phyloP scores from a whole-genome alignment of 441 rosid species.

The Hura crepitans region DNA sequence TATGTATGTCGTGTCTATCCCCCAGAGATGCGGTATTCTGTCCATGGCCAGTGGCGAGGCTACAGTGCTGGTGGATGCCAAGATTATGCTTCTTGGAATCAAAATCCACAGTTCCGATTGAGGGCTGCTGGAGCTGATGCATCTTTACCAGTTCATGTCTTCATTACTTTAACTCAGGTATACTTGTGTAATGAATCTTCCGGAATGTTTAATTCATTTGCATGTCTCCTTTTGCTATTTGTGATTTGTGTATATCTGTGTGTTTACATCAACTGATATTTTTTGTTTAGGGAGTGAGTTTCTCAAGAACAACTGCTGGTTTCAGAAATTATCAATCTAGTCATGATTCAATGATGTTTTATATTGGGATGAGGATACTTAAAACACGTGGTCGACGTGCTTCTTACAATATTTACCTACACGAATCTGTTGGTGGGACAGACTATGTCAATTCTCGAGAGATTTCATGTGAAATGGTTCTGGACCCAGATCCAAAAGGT shows the following conservation, averaged over 20 bases:
- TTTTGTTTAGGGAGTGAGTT: conserved; percentile 84
- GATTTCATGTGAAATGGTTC: conserved; percentile 99
- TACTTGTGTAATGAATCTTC: conserved; percentile 4
- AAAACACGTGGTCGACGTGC: conserved; percentile 98
- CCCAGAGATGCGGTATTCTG: conserved; percentile 95
- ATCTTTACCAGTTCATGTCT: conserved; percentile 83
- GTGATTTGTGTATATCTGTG: not conserved
- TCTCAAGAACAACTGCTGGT: conserved; percentile 95
- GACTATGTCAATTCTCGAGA: conserved; percentile 99
- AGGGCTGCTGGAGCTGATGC: conserved; percentile 92
- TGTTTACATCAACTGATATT: conserved; percentile 10
- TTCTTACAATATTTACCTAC: conserved; percentile 91
- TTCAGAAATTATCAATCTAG: conserved; percentile 96
- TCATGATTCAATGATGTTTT: conserved; percentile 95
- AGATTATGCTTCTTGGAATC: conserved; percentile 98
- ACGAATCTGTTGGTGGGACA: conserved; percentile 99
- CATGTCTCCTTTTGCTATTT: not conserved
- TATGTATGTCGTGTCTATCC: conserved; percentile 99
- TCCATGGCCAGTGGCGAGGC: conserved; percentile 97
- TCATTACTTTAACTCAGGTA: conserved; percentile 98
- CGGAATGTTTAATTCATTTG: not conserved
- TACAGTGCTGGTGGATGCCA: conserved; percentile 99
- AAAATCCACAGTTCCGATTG: conserved; percentile 95
- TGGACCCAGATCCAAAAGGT: conserved; percentile 99
- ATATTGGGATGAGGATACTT: conserved; percentile 98